Evolutionary conservation across 208 protist species (phyloP).

Genomic region (Crithidia fasciculata): DNA sequence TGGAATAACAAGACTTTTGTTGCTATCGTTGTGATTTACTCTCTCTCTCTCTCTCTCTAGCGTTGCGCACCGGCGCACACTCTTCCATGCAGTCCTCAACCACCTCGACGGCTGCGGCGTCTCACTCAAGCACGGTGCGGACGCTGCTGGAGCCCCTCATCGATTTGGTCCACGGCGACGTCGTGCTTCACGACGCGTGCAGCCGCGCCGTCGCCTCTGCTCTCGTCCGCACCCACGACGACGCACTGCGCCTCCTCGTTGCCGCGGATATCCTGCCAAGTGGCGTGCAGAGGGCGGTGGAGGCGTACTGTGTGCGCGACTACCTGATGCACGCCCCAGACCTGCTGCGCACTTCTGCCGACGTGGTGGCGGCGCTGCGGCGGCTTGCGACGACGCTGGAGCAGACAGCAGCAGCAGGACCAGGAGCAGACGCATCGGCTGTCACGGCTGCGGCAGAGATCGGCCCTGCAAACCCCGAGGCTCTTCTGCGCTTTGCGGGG

Average conservation of each 20-base stretch:
- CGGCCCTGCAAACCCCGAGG: no score
- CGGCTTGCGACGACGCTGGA: constrained; percentile 42
- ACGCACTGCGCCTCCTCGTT: constrained; percentile 37
- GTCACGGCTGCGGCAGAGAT: not conserved
- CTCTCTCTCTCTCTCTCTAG: no score
- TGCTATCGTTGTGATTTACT: no score
- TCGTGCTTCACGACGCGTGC: constrained; percentile 47
- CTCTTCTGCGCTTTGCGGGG: no score
- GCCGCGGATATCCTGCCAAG: constrained; percentile 22
- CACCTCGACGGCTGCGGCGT: not conserved
- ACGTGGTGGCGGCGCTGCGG: constrained; percentile 32
- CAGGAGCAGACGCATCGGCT: not conserved
- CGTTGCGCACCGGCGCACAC: not conserved
- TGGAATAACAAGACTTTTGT: no score
- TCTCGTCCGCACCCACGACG: constrained; percentile 43
- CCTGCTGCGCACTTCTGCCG: constrained; percentile 41
- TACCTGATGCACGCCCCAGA: constrained; percentile 44
- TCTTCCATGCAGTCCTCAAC: not conserved
- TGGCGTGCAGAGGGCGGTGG: constrained; percentile 47
- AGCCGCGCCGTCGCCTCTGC: constrained; percentile 50
- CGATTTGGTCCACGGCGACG: constrained; percentile 67
- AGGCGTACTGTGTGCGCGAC: constrained; percentile 62
- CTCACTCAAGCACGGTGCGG: not conserved
- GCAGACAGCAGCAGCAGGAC: not conserved
- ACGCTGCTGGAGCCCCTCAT: constrained; percentile 57